These are phyloP conservation scores for Monosporascus sp. DNA, from an alignment of 2,329 filamentous ascomycete genomes.

Conservation along the genomic window DNA sequence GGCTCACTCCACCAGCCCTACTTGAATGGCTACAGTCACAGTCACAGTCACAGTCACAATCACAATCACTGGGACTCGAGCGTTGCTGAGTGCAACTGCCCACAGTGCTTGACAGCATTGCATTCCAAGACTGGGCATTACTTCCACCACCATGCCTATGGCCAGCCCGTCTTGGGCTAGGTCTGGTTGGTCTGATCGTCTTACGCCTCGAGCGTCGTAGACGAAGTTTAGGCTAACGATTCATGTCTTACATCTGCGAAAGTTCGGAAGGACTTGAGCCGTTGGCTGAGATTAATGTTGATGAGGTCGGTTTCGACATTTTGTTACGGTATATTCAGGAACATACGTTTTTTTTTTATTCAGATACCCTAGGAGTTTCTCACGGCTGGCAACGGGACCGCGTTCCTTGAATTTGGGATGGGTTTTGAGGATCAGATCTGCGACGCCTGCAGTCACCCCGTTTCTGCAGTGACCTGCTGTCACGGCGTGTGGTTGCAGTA, in stretches of 20 bases:
- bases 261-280: conserved; percentile 1
- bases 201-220: conserved; percentile 7
- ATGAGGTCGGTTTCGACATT: conserved; percentile 15
- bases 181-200: conserved; percentile 11
- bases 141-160: conserved; percentile 44
- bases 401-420: conserved; percentile 1
- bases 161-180: conserved; percentile 52
- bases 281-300: conserved; percentile 8
- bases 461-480: neutral
- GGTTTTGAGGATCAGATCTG: neutral
- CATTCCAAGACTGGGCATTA: conserved; percentile 41
- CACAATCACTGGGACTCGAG: conserved; percentile 47
- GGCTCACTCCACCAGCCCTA: conserved; percentile 35
- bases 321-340: conserved; percentile 22
- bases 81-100: conserved; percentile 45
- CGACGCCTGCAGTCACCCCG: neutral
- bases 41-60: conserved; percentile 37
- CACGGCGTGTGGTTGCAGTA: conserved; percentile 2
- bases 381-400: conserved; percentile 10
- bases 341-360: conserved; percentile 23
- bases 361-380: conserved; percentile 26
- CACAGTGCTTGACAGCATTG: conserved; percentile 38
- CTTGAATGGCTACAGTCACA: conserved; percentile 45
- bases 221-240: neutral
- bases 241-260: neutral